phyloP scores from a whole-genome alignment of 1,139 yeast species.

The Blastobotrys malaysiensis region DNA sequence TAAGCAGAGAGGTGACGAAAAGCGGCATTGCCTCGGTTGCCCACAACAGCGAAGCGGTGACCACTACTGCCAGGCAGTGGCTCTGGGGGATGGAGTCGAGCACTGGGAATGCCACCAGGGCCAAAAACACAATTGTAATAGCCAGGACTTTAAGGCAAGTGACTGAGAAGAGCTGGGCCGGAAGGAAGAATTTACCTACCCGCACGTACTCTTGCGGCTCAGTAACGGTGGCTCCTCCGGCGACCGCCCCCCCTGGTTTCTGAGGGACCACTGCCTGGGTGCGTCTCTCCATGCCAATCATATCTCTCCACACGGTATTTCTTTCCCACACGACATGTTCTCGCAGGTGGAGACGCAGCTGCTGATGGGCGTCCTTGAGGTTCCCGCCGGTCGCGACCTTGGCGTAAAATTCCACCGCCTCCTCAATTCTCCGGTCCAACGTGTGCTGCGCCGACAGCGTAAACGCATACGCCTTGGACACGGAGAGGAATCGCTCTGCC shows the following conservation, averaged over 20 bases:
- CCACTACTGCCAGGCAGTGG: conserved; percentile 77
- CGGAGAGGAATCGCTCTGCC: conserved; percentile 34
- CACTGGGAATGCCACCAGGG: conserved; percentile 49
- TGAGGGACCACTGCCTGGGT: conserved; percentile 42
- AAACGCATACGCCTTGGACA: conserved; percentile 41
- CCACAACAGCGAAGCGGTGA: conserved; percentile 79
- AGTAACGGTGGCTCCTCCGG: conserved; percentile 14
- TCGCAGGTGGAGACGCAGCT: conserved; percentile 68
- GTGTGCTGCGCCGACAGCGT: conserved; percentile 40
- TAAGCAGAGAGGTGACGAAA: conserved; percentile 73
- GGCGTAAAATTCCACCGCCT: conserved; percentile 49
- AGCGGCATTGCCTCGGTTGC: conserved; percentile 91
- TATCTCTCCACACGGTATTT: conserved; percentile 94
- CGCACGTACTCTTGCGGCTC: conserved; percentile 16
- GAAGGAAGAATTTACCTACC: conserved; percentile 18
- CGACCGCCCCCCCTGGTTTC: not conserved
- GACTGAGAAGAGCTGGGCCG: conserved; percentile 20
- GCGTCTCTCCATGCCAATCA: conserved; percentile 81
- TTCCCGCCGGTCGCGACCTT: conserved; percentile 39
- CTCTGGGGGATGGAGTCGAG: conserved; percentile 59
- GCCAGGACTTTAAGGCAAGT: conserved; percentile 33
- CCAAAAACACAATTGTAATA: conserved; percentile 44
- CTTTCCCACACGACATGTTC: conserved; percentile 97
- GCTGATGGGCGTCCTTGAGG: conserved; percentile 53
- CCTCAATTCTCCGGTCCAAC: conserved; percentile 45